phyloP scores from a whole-genome alignment of 257 asterid genomes.

The Hygrophila difformis region DNA sequence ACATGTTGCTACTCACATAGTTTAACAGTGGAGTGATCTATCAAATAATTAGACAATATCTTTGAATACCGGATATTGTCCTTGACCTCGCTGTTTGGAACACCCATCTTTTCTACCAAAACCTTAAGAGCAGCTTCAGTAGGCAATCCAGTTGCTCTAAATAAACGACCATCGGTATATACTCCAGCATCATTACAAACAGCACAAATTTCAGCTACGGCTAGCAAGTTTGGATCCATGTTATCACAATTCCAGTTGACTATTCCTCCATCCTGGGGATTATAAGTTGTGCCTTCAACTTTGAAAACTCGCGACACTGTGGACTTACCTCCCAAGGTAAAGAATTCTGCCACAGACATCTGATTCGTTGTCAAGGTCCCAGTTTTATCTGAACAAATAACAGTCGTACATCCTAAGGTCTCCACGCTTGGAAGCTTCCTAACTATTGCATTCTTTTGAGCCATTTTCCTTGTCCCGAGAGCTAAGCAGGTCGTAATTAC shows the following conservation, averaged over 20 bases:
- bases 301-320: constrained; percentile 26
- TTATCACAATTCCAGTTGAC: constrained; percentile 52
- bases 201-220: constrained; percentile 68
- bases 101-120: constrained; percentile 85
- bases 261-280: constrained; percentile 74
- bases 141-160: constrained; percentile 70
- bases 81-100: constrained; percentile 39
- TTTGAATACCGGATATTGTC: constrained; percentile 34
- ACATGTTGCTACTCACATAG: constrained; percentile 35
- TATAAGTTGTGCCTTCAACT: constrained; percentile 60
- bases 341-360: constrained; percentile 50
- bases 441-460: constrained; percentile 54
- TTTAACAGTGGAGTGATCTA: constrained; percentile 45
- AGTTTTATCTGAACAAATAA: constrained; percentile 65
- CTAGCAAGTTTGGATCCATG: constrained; percentile 55
- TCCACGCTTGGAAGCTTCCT: constrained; percentile 73
- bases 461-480: constrained; percentile 77
- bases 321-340: constrained; percentile 40
- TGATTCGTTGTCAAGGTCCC: constrained; percentile 71
- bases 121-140: constrained; percentile 95
- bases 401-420: constrained; percentile 71
- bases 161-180: constrained; percentile 44
- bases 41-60: constrained; percentile 47
- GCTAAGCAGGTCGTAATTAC: constrained; percentile 69
- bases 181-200: constrained; percentile 80